phyloP scores from a whole-genome alignment of 352 stramenopile species.

The Phytopythium litorale region DNA sequence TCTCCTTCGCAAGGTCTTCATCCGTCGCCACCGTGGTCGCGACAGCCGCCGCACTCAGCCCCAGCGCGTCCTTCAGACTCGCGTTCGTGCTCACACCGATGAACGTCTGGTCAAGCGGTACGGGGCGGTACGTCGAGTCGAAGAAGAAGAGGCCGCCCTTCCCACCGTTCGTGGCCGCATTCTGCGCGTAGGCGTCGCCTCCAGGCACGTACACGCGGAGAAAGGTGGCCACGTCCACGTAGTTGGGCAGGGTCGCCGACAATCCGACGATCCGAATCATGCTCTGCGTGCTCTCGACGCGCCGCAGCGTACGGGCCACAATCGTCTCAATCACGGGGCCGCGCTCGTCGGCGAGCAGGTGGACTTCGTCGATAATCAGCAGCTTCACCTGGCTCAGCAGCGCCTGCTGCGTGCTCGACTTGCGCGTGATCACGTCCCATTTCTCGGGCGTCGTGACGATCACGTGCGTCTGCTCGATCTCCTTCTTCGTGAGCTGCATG shows the following conservation, averaged over 20 bases:
- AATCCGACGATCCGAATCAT: slow-evolving; percentile 98
- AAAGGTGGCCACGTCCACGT: slow-evolving; percentile 98
- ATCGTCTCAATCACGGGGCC: slow-evolving; percentile 99
- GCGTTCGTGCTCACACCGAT: slow-evolving; percentile 91
- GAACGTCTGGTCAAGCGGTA: slow-evolving; percentile 99
- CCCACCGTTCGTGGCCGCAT: slow-evolving; percentile 68
- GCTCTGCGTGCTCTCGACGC: slow-evolving; percentile 96
- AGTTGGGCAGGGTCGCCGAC: slow-evolving; percentile 99
- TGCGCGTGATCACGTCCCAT: slow-evolving; percentile 99
- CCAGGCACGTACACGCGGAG: slow-evolving; percentile 89
- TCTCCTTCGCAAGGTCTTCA: slow-evolving; percentile 41
- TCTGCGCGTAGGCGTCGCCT: slow-evolving; percentile 45
- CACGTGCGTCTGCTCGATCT: slow-evolving; percentile 95
- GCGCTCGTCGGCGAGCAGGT: slow-evolving; percentile 97
- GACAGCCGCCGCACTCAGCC: slow-evolving; percentile 40
- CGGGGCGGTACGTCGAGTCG: slow-evolving; percentile 95
- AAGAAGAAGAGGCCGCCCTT: slow-evolving; percentile 97
- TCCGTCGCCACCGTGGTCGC: slow-evolving; percentile 40
- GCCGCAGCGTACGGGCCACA: slow-evolving; percentile 96
- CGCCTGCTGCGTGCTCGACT: slow-evolving; percentile 90
- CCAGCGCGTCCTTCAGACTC: slow-evolving; percentile 61
- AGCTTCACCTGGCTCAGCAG: slow-evolving; percentile 91
- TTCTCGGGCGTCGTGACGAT: slow-evolving; percentile 99
- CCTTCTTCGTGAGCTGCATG: slow-evolving; percentile 96
- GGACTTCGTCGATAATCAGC: slow-evolving; percentile 99